phyloP scores from a whole-genome alignment of 345 rosid species.

The Lepidium aucheri region DNA sequence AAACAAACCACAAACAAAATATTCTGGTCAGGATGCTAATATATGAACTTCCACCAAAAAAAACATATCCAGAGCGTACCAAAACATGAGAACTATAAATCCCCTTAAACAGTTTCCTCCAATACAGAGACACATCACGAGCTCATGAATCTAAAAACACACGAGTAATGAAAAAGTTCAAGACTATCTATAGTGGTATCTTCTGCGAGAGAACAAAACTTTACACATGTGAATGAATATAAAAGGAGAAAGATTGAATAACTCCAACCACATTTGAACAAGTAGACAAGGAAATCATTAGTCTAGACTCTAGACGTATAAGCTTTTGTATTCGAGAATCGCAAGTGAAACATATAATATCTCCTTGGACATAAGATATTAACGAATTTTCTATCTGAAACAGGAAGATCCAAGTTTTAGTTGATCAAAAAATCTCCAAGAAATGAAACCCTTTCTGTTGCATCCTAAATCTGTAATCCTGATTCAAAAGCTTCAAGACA shows the following conservation, averaged over 20 bases:
- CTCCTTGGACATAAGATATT: background rate
- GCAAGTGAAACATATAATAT: background rate
- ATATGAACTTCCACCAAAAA: background rate
- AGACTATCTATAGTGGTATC: background rate
- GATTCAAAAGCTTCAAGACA: background rate
- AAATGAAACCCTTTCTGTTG: background rate
- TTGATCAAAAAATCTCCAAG: background rate
- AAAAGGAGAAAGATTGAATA: background rate
- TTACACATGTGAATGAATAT: constrained; percentile 1
- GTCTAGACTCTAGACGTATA: background rate
- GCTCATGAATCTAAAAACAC: background rate
- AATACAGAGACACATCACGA: background rate
- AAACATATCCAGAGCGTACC: background rate
- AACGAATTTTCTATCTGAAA: background rate
- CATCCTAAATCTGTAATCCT: background rate
- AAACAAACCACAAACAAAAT: background rate
- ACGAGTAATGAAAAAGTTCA: background rate
- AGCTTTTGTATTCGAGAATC: background rate
- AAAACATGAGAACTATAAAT: background rate
- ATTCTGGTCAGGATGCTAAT: background rate
- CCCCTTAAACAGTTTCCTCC: background rate
- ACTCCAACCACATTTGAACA: background rate
- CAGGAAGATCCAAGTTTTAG: background rate
- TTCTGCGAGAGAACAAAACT: background rate
- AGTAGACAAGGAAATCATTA: background rate